Evolutionary conservation across 2,329 filamentous ascomycete species (phyloP).

Genomic region (Diaporthe ampelina): DNA sequence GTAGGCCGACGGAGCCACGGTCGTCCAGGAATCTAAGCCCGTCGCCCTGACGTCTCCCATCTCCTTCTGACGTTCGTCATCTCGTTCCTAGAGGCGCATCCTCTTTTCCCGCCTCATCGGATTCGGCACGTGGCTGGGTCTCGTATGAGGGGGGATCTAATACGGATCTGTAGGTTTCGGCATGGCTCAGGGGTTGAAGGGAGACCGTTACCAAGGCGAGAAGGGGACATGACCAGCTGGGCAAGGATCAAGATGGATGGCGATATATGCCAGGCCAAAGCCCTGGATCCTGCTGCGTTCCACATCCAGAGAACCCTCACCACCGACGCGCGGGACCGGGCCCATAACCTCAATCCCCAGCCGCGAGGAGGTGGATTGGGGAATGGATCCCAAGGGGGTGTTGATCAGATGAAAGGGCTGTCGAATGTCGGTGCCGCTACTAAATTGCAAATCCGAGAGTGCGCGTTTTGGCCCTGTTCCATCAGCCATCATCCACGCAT

Average conservation of each 20-base stretch:
- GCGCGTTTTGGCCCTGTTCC: constrained; percentile 41
- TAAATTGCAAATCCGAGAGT: constrained; percentile 39
- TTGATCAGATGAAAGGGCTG: constrained; percentile 42
- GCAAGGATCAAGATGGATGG: constrained; percentile 29
- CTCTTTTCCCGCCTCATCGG: constrained; percentile 33
- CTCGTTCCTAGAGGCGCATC: constrained; percentile 36
- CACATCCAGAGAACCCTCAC: constrained; percentile 27
- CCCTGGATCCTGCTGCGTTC: constrained; percentile 32
- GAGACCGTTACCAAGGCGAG: constrained; percentile 32
- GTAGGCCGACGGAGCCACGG: constrained; percentile 30
- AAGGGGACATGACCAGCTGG: constrained; percentile 36
- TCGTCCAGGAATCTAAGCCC: constrained; percentile 31
- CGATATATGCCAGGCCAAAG: constrained; percentile 22
- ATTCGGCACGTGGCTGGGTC: constrained; percentile 40
- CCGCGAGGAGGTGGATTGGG: constrained; percentile 35
- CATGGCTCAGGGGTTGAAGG: constrained; percentile 42
- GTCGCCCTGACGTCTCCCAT: constrained; percentile 30
- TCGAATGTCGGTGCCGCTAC: constrained; percentile 34
- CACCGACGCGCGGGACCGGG: constrained; percentile 30
- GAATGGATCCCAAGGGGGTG: constrained; percentile 35
- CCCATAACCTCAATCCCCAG: constrained; percentile 35
- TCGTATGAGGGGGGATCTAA: constrained; percentile 36
- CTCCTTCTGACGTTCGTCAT: constrained; percentile 38
- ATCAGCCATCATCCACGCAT: constrained; percentile 39
- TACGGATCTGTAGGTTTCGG: constrained; percentile 40